These are phyloP conservation scores for Harringtonia lauricola DNA, from an alignment of 2,329 filamentous ascomycete genomes.

Conservation along the genomic window DNA sequence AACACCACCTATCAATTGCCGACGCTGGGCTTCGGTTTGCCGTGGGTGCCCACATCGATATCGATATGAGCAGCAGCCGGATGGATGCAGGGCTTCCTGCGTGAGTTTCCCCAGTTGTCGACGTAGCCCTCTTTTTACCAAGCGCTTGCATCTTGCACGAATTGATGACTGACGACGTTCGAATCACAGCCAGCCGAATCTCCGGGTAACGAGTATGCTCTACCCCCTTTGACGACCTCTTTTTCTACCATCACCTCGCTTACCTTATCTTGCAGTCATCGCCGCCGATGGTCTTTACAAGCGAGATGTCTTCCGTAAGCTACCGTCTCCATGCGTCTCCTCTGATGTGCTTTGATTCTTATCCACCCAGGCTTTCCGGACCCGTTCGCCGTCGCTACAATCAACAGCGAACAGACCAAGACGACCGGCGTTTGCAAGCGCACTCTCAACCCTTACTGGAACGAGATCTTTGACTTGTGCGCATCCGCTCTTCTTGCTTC, in stretches of 20 bases:
- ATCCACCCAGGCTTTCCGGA: conserved; percentile 74
- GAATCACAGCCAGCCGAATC: conserved; percentile 59
- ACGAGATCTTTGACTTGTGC: conserved; percentile 97
- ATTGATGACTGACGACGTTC: conserved; percentile 1
- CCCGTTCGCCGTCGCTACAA: conserved; percentile 92
- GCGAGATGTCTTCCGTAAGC: conserved; percentile 96
- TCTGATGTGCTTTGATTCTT: not conserved
- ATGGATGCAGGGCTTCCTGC: conserved; percentile 51
- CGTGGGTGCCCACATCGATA: not conserved
- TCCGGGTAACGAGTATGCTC: conserved; percentile 79
- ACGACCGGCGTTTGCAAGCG: conserved; percentile 97
- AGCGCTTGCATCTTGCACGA: too few species aligned
- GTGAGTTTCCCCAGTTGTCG: conserved; percentile 32
- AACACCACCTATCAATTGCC: not conserved
- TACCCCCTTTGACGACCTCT: conserved; percentile 8
- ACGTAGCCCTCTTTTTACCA: too few species aligned
- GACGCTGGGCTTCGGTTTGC: not conserved
- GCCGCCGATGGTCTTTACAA: conserved; percentile 98
- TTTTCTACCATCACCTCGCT: not conserved
- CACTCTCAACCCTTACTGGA: conserved; percentile 99
- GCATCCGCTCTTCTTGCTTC: conserved; percentile 19
- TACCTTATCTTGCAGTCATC: conserved; percentile 56
- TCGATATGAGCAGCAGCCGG: conserved; percentile 31
- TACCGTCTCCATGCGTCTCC: not conserved
- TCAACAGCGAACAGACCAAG: conserved; percentile 95